Percentiles rank a stretch among this genome's conserved stretches.
phyloP scores from a whole-genome alignment of 2,329 filamentous ascomycete species.

The Leptographium lundbergii region DNA sequence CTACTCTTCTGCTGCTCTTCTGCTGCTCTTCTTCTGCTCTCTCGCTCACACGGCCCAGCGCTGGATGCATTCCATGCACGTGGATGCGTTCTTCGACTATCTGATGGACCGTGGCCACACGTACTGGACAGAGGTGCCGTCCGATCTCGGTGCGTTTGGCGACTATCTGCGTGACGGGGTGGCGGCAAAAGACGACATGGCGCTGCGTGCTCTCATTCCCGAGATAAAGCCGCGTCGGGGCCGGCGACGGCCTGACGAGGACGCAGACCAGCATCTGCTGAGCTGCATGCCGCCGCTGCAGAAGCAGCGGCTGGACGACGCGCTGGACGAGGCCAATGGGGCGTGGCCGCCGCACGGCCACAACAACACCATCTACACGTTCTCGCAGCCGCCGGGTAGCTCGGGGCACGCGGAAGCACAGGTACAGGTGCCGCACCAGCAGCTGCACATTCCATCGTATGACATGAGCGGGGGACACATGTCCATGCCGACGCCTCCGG shows the following conservation, averaged over 20 bases:
- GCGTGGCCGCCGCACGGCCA: neutral
- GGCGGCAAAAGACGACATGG: slow-evolving; percentile 75
- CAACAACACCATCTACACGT: too few relatives aligned
- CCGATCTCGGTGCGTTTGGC: slow-evolving; percentile 46
- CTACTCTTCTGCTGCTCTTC: neutral
- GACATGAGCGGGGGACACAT: slow-evolving; percentile 10
- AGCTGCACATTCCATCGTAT: slow-evolving; percentile 7
- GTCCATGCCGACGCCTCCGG: slow-evolving; percentile 10
- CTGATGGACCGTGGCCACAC: slow-evolving; percentile 63
- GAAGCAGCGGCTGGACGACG: slow-evolving; percentile 39
- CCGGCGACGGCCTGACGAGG: slow-evolving; percentile 51
- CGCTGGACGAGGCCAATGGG: neutral
- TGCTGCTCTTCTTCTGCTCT: neutral
- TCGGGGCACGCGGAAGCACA: too few relatives aligned
- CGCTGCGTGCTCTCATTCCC: slow-evolving; percentile 69
- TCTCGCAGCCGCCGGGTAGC: too few relatives aligned
- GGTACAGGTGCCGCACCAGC: neutral
- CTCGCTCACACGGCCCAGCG: slow-evolving; percentile 35
- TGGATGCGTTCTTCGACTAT: slow-evolving; percentile 91
- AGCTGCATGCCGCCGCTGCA: slow-evolving; percentile 37
- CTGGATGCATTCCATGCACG: slow-evolving; percentile 95
- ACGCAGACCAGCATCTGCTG: slow-evolving; percentile 25
- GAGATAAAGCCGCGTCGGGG: slow-evolving; percentile 55
- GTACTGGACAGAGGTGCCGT: slow-evolving; percentile 69
- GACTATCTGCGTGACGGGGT: slow-evolving; percentile 67